Evolutionary conservation across 805 yeast species (phyloP), one percentile per base, ranked within the genome.

Genomic region (Yarrowia bubula): DNA sequence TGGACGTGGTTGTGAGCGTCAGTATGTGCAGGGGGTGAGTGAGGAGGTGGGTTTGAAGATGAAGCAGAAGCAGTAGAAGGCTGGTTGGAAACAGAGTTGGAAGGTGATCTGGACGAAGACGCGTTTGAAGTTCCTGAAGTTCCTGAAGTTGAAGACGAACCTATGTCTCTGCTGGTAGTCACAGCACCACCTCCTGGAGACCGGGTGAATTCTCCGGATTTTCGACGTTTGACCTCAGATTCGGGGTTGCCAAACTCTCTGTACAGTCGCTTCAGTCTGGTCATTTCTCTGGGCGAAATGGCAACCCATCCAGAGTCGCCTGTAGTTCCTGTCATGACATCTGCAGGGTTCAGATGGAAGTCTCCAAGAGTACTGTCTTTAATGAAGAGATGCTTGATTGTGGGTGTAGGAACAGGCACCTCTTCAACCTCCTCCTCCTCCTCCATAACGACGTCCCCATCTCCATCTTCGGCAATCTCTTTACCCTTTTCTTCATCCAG

Each of bases 401-500:
- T 55, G 4, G 61, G 61, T 9, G 61, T 55, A 10, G 60, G 60
- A 1, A 43, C 32, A 6, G 37, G 31, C 14, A 22, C 32, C 2
- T 13, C 13, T 1, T 8, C 57, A 18, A 11, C 33, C 8, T 31
- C 28, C 8, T 17, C 38, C 18, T 28, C 50, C 8, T n/a, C 22
- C 22, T 31, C 11, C 51, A 46, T 17, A 2, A 15, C 42, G 1
- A 50, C 38, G 2, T n/a, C 38, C 0, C 28, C 22, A 6, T 50
- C 57, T 9, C n/a, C 15, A 8, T 44, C 50, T 4, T 28, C 37
- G 9, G 14, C 55, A 4, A 48, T 38, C 33, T 55, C 61, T 17
- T 55, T 55, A 8, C 61, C 61, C 61, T 55, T 48, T 8, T 41
- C 61, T 6, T 55, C 61, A 15, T 41, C 61, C 17, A 55, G 38